Evolutionary conservation across 2,329 filamentous ascomycete genomes (phyloP).

Genomic region (Geosmithia flava): DNA sequence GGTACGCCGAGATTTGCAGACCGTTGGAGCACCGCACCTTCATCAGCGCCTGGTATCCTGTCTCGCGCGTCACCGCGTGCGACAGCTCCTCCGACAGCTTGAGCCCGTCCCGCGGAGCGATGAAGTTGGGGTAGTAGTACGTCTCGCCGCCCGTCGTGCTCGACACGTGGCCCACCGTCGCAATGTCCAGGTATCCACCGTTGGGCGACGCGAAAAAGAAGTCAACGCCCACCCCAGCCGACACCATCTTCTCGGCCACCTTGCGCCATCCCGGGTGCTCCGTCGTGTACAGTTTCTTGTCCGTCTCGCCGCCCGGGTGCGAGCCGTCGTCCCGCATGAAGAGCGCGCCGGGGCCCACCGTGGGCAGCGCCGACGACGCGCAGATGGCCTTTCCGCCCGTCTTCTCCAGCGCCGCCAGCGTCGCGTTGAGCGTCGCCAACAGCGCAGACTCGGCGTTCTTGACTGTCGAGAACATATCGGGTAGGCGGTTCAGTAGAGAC

Average conservation of each 20-base stretch:
- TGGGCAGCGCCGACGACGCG: conserved; percentile 76
- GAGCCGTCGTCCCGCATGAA: conserved; percentile 83
- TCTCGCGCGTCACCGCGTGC: conserved; percentile 78
- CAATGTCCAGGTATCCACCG: conserved; percentile 85
- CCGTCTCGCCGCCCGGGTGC: conserved; percentile 71
- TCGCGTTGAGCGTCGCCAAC: conserved; percentile 72
- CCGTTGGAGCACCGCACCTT: conserved; percentile 98
- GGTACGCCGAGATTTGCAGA: conserved; percentile 84
- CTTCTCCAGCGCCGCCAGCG: conserved; percentile 66
- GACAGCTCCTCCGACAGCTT: conserved; percentile 78
- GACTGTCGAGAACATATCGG: conserved; percentile 72
- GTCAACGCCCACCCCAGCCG: conserved; percentile 76
- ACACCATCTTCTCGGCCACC: conserved; percentile 74
- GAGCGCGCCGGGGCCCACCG: conserved; percentile 78
- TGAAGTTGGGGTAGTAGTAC: conserved; percentile 96
- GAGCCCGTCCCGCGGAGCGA: conserved; percentile 70
- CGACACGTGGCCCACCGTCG: conserved; percentile 82
- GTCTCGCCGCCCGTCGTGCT: conserved; percentile 87
- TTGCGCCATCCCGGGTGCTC: conserved; percentile 86
- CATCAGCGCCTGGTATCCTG: conserved; percentile 92
- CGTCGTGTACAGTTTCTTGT: conserved; percentile 83
- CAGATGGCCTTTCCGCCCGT: conserved; percentile 91
- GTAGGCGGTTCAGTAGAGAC: conserved; percentile 72
- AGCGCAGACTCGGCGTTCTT: conserved; percentile 89
- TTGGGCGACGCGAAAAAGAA: conserved; percentile 90